Conservation (phyloP, 176 grass and related monocot genomes). For the Pharus latifolius region DNA sequence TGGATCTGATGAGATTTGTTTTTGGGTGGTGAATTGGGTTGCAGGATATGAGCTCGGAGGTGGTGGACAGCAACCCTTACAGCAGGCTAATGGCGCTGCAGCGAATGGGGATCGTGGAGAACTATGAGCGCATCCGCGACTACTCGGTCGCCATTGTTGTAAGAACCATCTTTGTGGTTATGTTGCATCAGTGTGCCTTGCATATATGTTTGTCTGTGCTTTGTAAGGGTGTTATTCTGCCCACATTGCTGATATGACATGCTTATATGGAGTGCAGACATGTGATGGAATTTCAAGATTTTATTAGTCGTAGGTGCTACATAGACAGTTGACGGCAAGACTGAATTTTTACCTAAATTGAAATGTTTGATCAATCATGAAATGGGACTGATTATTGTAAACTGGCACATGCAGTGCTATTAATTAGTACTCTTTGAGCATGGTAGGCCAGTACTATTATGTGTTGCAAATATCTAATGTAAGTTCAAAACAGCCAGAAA, state of each 20-base stretch:
- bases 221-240: no score
- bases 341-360: no score
- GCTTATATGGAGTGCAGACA: neutral
- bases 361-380: no score
- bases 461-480: neutral
- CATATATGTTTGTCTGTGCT: neutral
- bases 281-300: no score
- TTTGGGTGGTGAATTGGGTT: neutral
- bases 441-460: neutral
- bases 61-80: slow-evolving; percentile 85
- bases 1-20: neutral
- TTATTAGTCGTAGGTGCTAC: no score
- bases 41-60: slow-evolving; percentile 96
- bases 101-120: slow-evolving; percentile 85
- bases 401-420: no score
- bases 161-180: slow-evolving; percentile 4
- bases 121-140: slow-evolving; percentile 79
- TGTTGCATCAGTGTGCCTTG: neutral
- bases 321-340: no score
- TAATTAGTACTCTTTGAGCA: no score
- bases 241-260: neutral
- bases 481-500: no score
- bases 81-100: slow-evolving; percentile 94
- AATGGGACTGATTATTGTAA: no score
- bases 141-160: slow-evolving; percentile 85